phyloP scores from a whole-genome alignment of 257 asterid genomes.

The Przewalskia tangutica region DNA sequence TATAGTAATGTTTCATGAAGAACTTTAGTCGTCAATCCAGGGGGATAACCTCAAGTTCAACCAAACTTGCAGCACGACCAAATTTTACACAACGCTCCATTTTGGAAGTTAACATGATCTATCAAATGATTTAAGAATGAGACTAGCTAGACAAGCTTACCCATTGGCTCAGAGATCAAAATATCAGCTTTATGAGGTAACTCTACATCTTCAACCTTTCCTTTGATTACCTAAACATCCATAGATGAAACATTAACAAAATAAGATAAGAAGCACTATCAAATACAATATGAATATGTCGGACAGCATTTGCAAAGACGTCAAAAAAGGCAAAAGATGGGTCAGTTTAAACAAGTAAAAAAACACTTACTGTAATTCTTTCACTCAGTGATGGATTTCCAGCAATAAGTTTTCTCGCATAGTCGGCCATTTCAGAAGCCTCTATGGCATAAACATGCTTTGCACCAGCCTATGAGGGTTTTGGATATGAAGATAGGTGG shows the following conservation, averaged over 20 bases:
- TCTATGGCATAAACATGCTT: conserved; percentile 98
- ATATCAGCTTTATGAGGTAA: conserved; percentile 95
- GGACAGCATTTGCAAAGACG: neutral
- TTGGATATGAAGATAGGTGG: neutral
- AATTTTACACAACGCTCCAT: neutral
- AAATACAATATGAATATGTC: neutral
- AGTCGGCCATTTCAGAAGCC: conserved; percentile 98
- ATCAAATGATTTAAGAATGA: neutral
- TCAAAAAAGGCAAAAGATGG: neutral
- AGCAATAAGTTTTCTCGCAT: conserved; percentile 78
- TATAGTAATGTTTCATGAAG: neutral
- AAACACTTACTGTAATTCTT: conserved; percentile 64
- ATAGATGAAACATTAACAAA: conserved; percentile 5
- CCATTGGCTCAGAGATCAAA: conserved; percentile 98
- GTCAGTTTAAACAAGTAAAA: conserved; percentile 2
- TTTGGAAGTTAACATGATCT: neutral
- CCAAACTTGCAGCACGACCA: neutral
- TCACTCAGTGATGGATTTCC: conserved; percentile 74
- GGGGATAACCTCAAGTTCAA: neutral
- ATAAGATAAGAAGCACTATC: neutral
- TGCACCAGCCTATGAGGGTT: conserved; percentile 74
- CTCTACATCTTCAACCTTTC: conserved; percentile 93
- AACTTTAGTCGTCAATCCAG: neutral
- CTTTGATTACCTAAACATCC: conserved; percentile 68
- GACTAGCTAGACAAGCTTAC: conserved; percentile 26